These are phyloP conservation scores for Gossypium sturtianum DNA, from an alignment of 345 rosid species.

Conservation along the genomic window DNA sequence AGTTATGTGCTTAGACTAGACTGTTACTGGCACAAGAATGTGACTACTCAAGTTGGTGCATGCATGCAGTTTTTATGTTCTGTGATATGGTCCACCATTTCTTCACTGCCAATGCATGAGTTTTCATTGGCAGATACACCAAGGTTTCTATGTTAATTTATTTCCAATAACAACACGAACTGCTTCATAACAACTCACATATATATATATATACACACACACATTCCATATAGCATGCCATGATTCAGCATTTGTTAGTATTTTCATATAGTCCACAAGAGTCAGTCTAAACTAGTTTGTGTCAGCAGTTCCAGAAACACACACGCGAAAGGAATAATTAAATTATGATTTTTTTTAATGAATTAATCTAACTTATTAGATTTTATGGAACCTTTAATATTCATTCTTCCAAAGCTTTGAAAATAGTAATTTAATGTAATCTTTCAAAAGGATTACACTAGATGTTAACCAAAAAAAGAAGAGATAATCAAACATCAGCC, in stretches of 20 bases:
- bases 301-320: background rate
- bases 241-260: background rate
- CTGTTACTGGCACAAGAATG: background rate
- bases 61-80: background rate
- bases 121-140: background rate
- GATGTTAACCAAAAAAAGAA: background rate
- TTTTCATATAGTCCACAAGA: background rate
- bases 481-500: constrained; percentile 1
- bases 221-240: background rate
- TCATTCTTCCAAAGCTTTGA: background rate
- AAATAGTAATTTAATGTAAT: background rate
- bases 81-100: background rate
- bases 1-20: constrained; percentile 2
- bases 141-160: background rate
- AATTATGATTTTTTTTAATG: too few relatives aligned
- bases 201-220: background rate
- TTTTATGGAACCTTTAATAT: too few relatives aligned
- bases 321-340: background rate
- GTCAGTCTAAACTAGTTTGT: background rate
- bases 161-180: background rate
- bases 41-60: background rate
- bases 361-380: background rate
- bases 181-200: background rate
- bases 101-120: background rate
- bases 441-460: background rate